phyloP scores from a whole-genome alignment of 257 asterid genomes.

The Solanum commersonii region DNA sequence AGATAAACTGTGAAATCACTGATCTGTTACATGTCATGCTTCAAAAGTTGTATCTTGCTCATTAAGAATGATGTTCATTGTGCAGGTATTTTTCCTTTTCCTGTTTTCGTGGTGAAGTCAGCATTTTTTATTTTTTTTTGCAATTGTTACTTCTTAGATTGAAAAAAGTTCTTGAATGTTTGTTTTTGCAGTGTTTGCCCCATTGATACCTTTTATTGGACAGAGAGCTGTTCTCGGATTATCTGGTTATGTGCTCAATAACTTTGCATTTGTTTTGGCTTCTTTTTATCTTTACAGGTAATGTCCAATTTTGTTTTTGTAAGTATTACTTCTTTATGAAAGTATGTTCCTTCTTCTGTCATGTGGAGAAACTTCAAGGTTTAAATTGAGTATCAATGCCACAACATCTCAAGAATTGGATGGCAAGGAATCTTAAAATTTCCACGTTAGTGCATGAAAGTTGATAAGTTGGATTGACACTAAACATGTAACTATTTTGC shows the following conservation, averaged over 20 bases:
- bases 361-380: not conserved
- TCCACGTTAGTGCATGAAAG: not conserved
- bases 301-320: not conserved
- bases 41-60: not conserved
- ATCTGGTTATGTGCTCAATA: slow-evolving; percentile 75
- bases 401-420: not conserved
- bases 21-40: not conserved
- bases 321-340: not conserved
- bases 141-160: not conserved
- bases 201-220: slow-evolving; percentile 76
- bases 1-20: not conserved
- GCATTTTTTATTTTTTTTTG: not conserved
- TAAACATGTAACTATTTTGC: not conserved
- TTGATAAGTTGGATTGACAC: not conserved
- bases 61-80: not conserved
- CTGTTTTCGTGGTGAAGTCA: not conserved
- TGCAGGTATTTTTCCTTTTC: not conserved
- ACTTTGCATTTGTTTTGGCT: slow-evolving; percentile 56
- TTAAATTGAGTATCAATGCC: not conserved
- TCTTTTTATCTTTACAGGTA: slow-evolving; percentile 66
- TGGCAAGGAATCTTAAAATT: not conserved
- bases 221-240: slow-evolving; percentile 77
- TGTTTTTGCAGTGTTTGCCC: slow-evolving; percentile 62
- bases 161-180: not conserved
- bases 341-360: not conserved